A percentile compares a stretch with the other conserved stretches of the same genome.
Conservation (phyloP, 129 eudicot genomes). For the Pulicaria dysenterica region DNA sequence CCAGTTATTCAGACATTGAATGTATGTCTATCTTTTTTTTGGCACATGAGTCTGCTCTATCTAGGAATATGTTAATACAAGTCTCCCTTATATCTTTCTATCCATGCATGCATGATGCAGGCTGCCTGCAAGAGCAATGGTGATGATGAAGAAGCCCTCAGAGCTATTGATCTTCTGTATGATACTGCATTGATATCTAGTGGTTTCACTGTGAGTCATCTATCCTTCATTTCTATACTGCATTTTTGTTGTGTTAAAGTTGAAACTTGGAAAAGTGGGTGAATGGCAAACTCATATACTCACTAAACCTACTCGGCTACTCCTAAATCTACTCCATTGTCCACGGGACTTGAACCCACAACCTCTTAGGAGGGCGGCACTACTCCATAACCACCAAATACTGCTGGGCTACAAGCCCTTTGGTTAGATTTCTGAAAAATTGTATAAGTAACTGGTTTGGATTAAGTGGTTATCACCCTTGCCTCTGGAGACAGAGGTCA, state of each 20-base stretch:
- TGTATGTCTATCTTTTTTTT: constrained; percentile 39
- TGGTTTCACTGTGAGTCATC: constrained; percentile 83
- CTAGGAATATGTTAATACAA: neutral
- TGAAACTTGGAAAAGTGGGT: neutral
- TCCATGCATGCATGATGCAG: constrained; percentile 46
- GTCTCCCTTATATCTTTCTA: neutral
- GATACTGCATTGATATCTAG: constrained; percentile 90
- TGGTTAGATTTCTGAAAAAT: too few relatives aligned
- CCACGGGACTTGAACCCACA: too few relatives aligned
- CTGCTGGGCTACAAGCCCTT: too few relatives aligned
- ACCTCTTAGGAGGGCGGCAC: too few relatives aligned
- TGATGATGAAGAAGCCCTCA: constrained; percentile 84
- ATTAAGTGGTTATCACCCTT: too few relatives aligned
- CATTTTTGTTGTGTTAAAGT: neutral
- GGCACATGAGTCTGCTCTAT: neutral
- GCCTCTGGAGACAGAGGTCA: too few relatives aligned
- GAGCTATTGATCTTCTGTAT: constrained; percentile 89
- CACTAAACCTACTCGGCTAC: neutral
- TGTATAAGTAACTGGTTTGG: too few relatives aligned
- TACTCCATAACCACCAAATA: too few relatives aligned
- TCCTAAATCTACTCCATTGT: too few relatives aligned
- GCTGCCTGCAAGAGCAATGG: constrained; percentile 68
- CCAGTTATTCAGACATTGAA: constrained; percentile 71
- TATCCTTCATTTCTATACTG: neutral
- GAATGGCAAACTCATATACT: neutral